Evolutionary conservation across 2,329 filamentous ascomycete species (phyloP), one percentile per base, ranked within the genome.

Genomic region (Colletotrichum sp.): DNA sequence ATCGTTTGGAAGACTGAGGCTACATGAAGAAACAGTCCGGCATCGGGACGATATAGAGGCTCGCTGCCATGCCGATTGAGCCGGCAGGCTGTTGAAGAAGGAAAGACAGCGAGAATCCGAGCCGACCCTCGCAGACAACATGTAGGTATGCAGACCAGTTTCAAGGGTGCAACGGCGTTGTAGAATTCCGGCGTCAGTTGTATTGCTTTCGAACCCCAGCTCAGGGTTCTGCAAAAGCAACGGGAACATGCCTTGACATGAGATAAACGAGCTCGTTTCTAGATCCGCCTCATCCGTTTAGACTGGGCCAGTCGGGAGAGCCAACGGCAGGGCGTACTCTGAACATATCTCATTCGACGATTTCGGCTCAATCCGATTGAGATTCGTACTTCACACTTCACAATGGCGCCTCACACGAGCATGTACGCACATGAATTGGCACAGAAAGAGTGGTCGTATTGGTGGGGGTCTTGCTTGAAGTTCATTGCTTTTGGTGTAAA

Each of bases 401-500:
- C 8, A 34, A 12, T 8, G n/a, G 18, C 3, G 43, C 1, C 43
- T 57, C 0, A 21, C 57, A 27, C 24, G 1, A 27, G 24, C 24
- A 27, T 27, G 24, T 27, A 27, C 24, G 24, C 5, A 27, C 5
- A 6, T 27, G 24, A 27, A 27, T 27, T 27, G 62, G 31, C 69
- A 71, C 68, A 66, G 18, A 66, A 72, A n/a, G 29, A 27, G n/a
- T 55, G 68, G 71, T 73, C 68, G 68, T 71, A 73, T 73, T 73
- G 68, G 55, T 66, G 68, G 71, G 58, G 71, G 68, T 73, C 69
- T 73, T 73, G 69, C 63, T 68, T 64, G 55, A 72, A 74, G 69
- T 74, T 74, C 80, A 83, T 83, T 83, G 78, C 78, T 79, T 81
- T 77, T 75, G 79, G 79, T 80, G 79, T 77, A 76, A 81, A 78